phyloP scores from a whole-genome alignment of 2,329 filamentous ascomycete species.

The Ophidiomyces ophidiicola region DNA sequence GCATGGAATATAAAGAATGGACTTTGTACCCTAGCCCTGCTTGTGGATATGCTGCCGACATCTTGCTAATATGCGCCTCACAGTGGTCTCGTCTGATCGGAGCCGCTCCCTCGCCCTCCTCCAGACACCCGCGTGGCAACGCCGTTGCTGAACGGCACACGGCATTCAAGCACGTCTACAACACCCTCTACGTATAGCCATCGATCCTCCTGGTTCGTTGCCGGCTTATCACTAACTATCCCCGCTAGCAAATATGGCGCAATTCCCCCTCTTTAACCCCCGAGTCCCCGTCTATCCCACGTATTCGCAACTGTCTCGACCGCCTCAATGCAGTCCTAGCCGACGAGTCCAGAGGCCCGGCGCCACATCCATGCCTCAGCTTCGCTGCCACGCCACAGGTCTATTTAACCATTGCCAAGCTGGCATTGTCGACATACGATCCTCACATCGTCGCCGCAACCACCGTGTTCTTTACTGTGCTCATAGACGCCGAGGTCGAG shows the following conservation, averaged over 20 bases:
- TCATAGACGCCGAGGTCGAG: conserved; percentile 94
- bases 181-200: conserved; percentile 42
- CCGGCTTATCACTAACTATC: conserved; percentile 10
- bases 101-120: conserved; percentile 37
- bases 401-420: conserved; percentile 78
- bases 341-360: conserved; percentile 77
- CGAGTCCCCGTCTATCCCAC: conserved; percentile 40
- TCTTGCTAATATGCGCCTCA: background rate
- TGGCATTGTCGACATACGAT: conserved; percentile 72
- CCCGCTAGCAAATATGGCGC: conserved; percentile 47
- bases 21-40: conserved; percentile 30
- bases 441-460: conserved; percentile 76
- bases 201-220: background rate
- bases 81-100: conserved; percentile 53
- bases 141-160: conserved; percentile 49
- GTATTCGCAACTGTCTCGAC: conserved; percentile 43
- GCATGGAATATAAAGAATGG: conserved; percentile 25
- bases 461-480: conserved; percentile 73
- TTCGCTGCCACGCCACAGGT: conserved; percentile 79
- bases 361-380: conserved; percentile 81
- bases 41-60: background rate
- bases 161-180: conserved; percentile 50
- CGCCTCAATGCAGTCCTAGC: conserved; percentile 56
- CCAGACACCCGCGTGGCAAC: conserved; percentile 40
- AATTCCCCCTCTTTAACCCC: conserved; percentile 40